phyloP scores from a whole-genome alignment of 441 rosid species.

The Croton laevigatus region DNA sequence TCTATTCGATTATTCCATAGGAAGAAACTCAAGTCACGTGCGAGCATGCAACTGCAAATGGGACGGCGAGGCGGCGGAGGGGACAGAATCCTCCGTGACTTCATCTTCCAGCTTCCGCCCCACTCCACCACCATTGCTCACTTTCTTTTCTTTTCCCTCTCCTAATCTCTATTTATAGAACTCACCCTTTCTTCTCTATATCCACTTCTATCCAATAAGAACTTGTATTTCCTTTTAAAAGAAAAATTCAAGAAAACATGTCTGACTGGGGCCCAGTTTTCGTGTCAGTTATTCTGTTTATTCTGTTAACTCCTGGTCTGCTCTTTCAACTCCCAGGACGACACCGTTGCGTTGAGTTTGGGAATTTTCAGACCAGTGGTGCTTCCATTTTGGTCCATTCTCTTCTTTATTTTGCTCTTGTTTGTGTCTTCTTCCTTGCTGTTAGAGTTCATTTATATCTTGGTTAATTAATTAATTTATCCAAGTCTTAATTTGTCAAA shows the following conservation, averaged over 20 bases:
- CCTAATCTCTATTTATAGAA: neutral
- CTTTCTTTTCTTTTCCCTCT: neutral
- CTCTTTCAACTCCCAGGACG: slow-evolving; percentile 80
- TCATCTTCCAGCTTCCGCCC: slow-evolving; percentile 18
- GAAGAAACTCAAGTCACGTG: too few relatives aligned
- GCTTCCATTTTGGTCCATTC: slow-evolving; percentile 75
- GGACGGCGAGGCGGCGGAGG: neutral
- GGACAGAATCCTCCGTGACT: slow-evolving; percentile 20
- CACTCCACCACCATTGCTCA: slow-evolving; percentile 5
- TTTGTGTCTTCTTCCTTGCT: slow-evolving; percentile 76
- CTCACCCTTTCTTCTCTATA: neutral
- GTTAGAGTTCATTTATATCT: slow-evolving; percentile 60
- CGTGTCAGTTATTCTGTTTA: slow-evolving; percentile 60
- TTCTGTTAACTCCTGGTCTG: slow-evolving; percentile 75
- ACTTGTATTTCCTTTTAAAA: neutral
- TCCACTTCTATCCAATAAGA: neutral
- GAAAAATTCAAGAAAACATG: slow-evolving; percentile 25
- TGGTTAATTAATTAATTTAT: slow-evolving; percentile 25
- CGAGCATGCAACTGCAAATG: neutral
- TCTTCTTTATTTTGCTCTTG: slow-evolving; percentile 65
- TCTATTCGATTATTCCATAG: too few relatives aligned
- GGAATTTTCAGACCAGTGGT: slow-evolving; percentile 89
- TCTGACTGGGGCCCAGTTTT: slow-evolving; percentile 79
- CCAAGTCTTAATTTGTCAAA: too few relatives aligned
- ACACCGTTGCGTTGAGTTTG: slow-evolving; percentile 57